These are phyloP conservation scores for Eleusine coracana DNA, from an alignment of 176 grass and related monocot species.

Conservation along the genomic window DNA sequence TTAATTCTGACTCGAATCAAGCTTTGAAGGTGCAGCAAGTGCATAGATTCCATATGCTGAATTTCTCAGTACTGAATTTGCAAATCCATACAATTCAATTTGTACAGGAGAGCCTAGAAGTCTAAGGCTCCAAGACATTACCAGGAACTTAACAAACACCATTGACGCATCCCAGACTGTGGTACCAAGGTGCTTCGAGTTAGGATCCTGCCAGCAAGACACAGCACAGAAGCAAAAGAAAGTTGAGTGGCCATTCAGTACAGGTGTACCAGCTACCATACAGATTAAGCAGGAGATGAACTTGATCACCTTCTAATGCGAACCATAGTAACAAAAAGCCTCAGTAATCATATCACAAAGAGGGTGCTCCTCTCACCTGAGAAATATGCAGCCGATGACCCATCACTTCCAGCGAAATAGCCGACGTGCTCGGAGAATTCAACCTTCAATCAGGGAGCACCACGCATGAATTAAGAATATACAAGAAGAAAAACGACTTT, in stretches of 20 bases:
- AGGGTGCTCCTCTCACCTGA: slow-evolving; percentile 52
- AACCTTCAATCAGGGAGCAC: slow-evolving; percentile 46
- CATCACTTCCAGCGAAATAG: slow-evolving; percentile 73
- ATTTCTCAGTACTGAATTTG: neutral
- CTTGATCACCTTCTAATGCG: neutral
- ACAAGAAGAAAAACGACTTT: neutral
- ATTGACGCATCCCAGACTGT: slow-evolving; percentile 98
- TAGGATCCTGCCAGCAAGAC: slow-evolving; percentile 67
- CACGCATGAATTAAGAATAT: neutral
- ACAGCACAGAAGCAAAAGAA: neutral
- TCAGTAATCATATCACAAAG: neutral
- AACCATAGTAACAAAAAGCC: neutral
- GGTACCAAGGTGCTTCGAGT: slow-evolving; percentile 89
- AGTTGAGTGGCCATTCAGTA: slow-evolving; percentile 13
- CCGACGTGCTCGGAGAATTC: slow-evolving; percentile 88
- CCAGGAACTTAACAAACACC: slow-evolving; percentile 95
- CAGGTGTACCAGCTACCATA: neutral
- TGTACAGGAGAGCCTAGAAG: neutral
- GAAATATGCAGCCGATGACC: slow-evolving; percentile 73
- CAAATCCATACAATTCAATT: neutral
- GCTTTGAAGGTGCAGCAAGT: neutral
- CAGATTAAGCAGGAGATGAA: neutral
- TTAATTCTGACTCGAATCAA: neutral
- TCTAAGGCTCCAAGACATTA: slow-evolving; percentile 27
- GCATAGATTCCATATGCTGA: neutral